Evolutionary conservation across 2,329 filamentous ascomycete genomes (phyloP), one percentile per base, ranked within the genome.

Genomic region (Lanzia echinophila): DNA sequence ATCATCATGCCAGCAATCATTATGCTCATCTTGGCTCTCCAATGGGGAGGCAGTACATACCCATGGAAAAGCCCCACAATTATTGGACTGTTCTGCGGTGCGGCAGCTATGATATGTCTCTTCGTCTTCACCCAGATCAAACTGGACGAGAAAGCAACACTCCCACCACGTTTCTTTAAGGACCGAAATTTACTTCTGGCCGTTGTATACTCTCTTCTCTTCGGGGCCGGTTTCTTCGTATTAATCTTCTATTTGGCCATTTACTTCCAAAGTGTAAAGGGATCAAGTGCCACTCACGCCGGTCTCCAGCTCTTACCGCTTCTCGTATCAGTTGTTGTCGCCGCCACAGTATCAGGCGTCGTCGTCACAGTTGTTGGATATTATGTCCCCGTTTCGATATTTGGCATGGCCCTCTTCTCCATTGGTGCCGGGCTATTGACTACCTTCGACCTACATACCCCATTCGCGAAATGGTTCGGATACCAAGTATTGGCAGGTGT

Each of bases 381-480:
- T 61, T 77, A 76, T 60, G 70, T 71, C n/a, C 74, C 73, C 2
- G 67, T 72, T 54, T 68, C 74, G 63, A 62, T 76, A 34, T 32
- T 68, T n/a, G 72, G 73, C 47, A 66, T 67, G 28, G 60, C 63
- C 13, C 50, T 75, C 19, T 62, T 58, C 50, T 50, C 65, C 3
- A 59, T 73, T 34, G 74, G 73, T n/a, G 66, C 70, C 6, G 74
- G 72, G 17, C 67, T 76, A 3, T 65, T 75, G 46, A 71, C 69
- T 3, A 73, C 72, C 1, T 67, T 75, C 36, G 58, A 70, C 50
- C 56, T 71, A 31, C 61, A 67, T 54, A 74, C 77, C 2, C 68
- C 72, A 0, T 62, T 75, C 2, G 63, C 67, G 8, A 67, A 73
- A 43, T 83, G 80, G 79, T 77, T 82, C 57, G 78, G 79, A n/a